Base-by-base conservation (phyloP, 2,329 filamentous ascomycete genomes). In the Aureobasidium mangrovei region DNA sequence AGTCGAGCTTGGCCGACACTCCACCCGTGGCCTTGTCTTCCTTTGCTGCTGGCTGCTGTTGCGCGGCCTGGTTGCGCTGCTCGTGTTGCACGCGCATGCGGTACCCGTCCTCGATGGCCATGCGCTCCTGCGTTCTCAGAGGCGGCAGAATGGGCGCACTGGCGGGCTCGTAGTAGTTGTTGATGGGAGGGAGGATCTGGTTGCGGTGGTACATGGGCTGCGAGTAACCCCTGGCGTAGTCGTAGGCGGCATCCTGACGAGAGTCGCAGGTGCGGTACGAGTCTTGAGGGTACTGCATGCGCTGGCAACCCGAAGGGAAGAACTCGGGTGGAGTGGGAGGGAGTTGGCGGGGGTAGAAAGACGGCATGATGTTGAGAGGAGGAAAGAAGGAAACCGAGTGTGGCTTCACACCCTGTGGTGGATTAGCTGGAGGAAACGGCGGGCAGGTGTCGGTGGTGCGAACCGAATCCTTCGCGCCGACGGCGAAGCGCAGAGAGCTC, bases 1-100 rank as follows among this genome's bases (percentile, higher is more conserved):
- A 96, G 76, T 95, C 91, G 72, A 96, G 82, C 73, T 94, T 87
- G 65, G 89, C 89, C 64, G 91, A 93, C 38, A 96, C 91, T 64
- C 91, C 91, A 68, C 91, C 90, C 54, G 80, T 80, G n/a, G 80
- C 73, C 68, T 83, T 84, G 62, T 84, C 81, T 62, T 84, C 81
- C 68, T 83, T 84, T 58, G 60, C 29, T 60, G 61, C 27, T 59
- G 54, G 63, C 56, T 73, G 70, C 56, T 68, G 63, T 47, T 63
- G 60, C 63, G 66, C 56, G 40, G 58, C 61, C 42, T 62, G 62
- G 32, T 57, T 56, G 44, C 67, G 63, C 56, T 73, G 69, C 52
- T 68, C 65, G 45, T 71, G 68, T 58, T 73, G 70, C 8, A 65
- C 46, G 27, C 64, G 61, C 51, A 66, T 66, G 40, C 67, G 65